Conservation (phyloP, 257 asterid species). For the Jacaranda copaia region DNA sequence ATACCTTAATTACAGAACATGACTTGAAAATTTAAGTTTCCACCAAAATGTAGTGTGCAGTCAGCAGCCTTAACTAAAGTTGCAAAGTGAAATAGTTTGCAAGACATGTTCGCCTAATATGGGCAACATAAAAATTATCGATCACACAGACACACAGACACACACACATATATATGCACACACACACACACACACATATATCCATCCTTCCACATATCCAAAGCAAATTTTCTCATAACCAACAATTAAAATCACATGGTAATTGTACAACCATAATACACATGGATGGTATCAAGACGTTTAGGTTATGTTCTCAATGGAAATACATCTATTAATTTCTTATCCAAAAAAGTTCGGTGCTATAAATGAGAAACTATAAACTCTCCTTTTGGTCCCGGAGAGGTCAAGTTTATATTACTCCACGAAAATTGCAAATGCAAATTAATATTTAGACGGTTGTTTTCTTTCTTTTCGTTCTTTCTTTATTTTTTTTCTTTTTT, state of each 20-base stretch:
- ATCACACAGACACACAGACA: no score
- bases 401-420: background rate
- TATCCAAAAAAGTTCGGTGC: background rate
- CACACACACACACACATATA: no score
- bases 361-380: background rate
- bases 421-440: background rate
- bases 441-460: no score
- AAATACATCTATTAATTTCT: background rate
- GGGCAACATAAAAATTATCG: slow-evolving; percentile 10
- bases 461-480: background rate
- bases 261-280: no score
- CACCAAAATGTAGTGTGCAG: background rate
- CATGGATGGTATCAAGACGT: no score
- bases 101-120: slow-evolving; percentile 35
- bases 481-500: background rate
- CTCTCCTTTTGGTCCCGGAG: background rate
- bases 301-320: background rate
- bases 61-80: slow-evolving; percentile 16
- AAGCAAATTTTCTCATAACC: no score
- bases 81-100: background rate
- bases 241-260: no score
- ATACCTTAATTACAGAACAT: background rate
- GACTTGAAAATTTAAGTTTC: slow-evolving; percentile 6
- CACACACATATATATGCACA: no score
- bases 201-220: no score